Evolutionary conservation across 768 basidiomycete genomes (phyloP), one percentile per base, ranked within the genome.

Genomic region (Pulveroboletus frians): DNA sequence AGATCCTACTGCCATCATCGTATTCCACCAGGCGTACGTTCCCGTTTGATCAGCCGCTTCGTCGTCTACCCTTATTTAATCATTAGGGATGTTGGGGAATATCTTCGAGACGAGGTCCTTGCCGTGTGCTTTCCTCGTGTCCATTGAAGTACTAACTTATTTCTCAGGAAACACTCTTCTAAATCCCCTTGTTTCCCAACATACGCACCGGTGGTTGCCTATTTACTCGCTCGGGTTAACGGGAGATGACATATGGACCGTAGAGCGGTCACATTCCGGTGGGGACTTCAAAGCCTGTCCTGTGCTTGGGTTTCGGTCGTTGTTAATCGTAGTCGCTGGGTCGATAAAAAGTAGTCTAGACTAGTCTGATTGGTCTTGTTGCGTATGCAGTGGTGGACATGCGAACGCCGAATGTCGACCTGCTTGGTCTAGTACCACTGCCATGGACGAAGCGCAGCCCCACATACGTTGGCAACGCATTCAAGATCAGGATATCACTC

Each of bases 1-100:
- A 38, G 96, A 98, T 65, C 96, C 96, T 20, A 97, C 94, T 20
- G 84, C 90, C 7, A 97, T 99, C 50, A 85, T 99, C 42, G 96
- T 97, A 3, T 99, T 98, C 71, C 96, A 98, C 65, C 96, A 99
- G 74, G 88, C 96, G 91, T 94, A 65, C 50, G 50, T 46, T 39
- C 26, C 30, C 23, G 39, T 43, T 49, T 23, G 15, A 21, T 39
- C 35, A 1, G 14, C 30, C 21, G 14, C 20, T 18, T 47, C 7
- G 36, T 26, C 43, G 26, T 42, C 46, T 26, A 18, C 45, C 30
- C 17, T 45, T 26, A 26, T 7, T 8, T 13, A 11, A 42, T 14
- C 27, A 39, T 41, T 62, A 96, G 92, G 41, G 96, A 99, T 69
- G 91, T 98, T 20, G 96, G 96, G 49, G 96, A 99, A 74, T 99